phyloP scores from a whole-genome alignment of 176 grass and related monocot genomes.

The Olyra latifolia region DNA sequence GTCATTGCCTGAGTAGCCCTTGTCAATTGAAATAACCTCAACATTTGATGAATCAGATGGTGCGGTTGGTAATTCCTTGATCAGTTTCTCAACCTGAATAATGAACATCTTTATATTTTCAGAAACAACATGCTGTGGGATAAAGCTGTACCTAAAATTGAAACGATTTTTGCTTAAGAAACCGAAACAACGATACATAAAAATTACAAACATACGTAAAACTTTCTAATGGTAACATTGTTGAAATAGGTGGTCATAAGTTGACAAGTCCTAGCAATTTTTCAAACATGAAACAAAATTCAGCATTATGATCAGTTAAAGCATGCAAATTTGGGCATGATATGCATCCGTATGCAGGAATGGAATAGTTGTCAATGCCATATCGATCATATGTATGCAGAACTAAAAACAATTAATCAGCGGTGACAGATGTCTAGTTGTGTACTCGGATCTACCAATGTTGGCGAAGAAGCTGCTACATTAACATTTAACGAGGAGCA shows the following conservation, averaged over 20 bases:
- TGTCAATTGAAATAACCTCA: conserved; percentile 26
- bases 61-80: conserved; percentile 82
- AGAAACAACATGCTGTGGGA: background rate
- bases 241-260: background rate
- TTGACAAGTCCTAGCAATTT: background rate
- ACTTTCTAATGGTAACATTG: background rate
- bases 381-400: background rate
- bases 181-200: background rate
- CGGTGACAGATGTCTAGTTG: background rate
- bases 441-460: background rate
- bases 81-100: conserved; percentile 90
- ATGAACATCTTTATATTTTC: background rate
- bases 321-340: background rate
- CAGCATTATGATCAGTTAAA: background rate
- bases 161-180: too few relatives aligned
- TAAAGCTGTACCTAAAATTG: background rate
- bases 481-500: background rate
- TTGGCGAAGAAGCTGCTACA: background rate
- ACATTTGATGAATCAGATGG: conserved; percentile 52
- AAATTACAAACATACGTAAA: background rate
- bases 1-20: conserved; percentile 28
- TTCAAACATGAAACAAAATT: background rate
- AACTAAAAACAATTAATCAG: background rate
- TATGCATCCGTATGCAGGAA: background rate
- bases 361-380: background rate